These are phyloP conservation scores for Syncephalastrum contaminatum DNA, from an alignment of 371 early-diverging fungal genomes.

Conservation along the genomic window DNA sequence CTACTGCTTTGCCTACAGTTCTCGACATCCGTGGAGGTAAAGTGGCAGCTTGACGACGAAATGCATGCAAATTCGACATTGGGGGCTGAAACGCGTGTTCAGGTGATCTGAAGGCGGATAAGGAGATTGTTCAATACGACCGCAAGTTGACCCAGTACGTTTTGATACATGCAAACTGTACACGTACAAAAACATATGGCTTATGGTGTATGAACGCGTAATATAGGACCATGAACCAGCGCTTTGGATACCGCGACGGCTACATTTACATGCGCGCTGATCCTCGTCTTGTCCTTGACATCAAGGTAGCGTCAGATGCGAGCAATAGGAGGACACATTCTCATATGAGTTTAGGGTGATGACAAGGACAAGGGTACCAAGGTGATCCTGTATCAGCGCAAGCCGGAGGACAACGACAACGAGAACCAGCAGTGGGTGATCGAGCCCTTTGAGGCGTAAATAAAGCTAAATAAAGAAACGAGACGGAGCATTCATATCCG, in stretches of 20 bases:
- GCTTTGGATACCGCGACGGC: constrained; percentile 44
- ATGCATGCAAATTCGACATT: neutral
- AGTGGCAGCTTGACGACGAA: neutral
- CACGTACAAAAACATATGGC: neutral
- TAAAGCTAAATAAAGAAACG: neutral
- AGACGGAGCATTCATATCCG: too few relatives aligned
- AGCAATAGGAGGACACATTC: neutral
- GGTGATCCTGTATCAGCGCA: constrained; percentile 16
- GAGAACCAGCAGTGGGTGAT: constrained; percentile 17
- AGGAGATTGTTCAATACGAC: constrained; percentile 30
- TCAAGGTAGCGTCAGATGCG: constrained; percentile 19
- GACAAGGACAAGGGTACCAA: constrained; percentile 8
- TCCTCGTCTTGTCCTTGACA: constrained; percentile 40
- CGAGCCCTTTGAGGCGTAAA: constrained; percentile 13
- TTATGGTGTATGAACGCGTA: constrained; percentile 3
- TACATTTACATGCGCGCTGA: constrained; percentile 40
- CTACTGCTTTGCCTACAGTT: constrained; percentile 15
- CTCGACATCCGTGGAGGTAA: constrained; percentile 43
- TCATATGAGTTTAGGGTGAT: constrained; percentile 5
- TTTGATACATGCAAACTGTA: neutral
- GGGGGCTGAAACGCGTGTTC: neutral
- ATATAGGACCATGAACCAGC: constrained; percentile 43
- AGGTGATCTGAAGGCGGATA: constrained; percentile 37
- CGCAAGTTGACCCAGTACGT: constrained; percentile 43
- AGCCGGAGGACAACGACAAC: constrained; percentile 9